Evolutionary conservation across 2,329 filamentous ascomycete genomes (phyloP), one percentile per base, ranked within the genome.

Genomic region (Hymenoscyphus fructigenus): DNA sequence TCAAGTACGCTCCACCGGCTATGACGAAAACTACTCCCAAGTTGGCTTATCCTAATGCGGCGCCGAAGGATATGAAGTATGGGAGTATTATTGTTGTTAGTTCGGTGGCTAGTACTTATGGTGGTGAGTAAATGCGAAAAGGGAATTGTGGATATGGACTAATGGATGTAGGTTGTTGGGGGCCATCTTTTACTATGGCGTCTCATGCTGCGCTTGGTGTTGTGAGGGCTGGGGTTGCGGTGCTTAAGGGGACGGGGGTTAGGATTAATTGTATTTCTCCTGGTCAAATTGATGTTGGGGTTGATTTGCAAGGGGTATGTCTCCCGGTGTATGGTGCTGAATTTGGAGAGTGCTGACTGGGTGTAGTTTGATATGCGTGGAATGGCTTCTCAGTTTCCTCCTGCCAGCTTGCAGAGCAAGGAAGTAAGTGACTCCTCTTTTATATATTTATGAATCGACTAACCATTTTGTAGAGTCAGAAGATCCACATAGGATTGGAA

Each of bases 1-100:
- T 88, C 67, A 88, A 88, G 73, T 88, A 88, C 70, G 85, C 85
- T 0, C 85, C 86, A 0, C 82, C 85, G 2, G 86, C 87, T 1
- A 88, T 89, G 86, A 80, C 77, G 20, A 88, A 88, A 73, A 81
- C 82, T 6, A 83, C 83, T 0, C 78, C 81, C 0, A 83, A 75
- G 66, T 75, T 83, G 67, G 80, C 82, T 55, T 88, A 89, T 70
- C 79, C 84, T 0, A 88, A 88, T 69, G 86, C 86, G 0, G 83
- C 84, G 14, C 84, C 84, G 0, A 88, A 88, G 70, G 82, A 83
- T 68, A 79, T 82, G 59, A 78, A 79, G n/a, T 88, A 88, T 70
- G 86, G 86, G 2, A 84, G 81, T 68, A 87, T 88, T 65, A 81
- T 88, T 55, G 84, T 88, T n/a, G 84, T 88, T 2, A 81, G 81